These are phyloP conservation scores for Penicillium bialowiezense DNA, from an alignment of 495 filamentous ascomycete species.

Conservation along the genomic window DNA sequence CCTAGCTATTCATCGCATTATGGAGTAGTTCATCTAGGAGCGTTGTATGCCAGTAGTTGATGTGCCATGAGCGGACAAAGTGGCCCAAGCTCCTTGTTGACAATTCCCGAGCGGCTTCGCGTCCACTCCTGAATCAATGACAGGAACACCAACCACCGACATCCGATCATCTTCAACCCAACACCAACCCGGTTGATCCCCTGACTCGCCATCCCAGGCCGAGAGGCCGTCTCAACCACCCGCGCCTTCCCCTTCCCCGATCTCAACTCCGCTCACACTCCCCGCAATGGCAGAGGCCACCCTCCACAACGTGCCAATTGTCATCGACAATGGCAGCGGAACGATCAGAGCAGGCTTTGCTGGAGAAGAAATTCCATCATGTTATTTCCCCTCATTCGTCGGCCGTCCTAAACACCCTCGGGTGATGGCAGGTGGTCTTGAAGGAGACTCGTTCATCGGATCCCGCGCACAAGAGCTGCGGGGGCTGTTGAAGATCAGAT, in stretches of 20 bases:
- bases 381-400: conserved; percentile 97
- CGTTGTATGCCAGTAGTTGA: neutral
- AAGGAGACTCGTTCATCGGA: conserved; percentile 97
- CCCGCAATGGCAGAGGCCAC: conserved; percentile 70
- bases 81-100: conserved; percentile 49
- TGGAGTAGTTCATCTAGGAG: no score
- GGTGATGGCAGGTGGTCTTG: conserved; percentile 89
- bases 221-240: conserved; percentile 34
- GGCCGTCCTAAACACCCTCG: conserved; percentile 96
- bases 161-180: conserved; percentile 5
- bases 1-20: no score
- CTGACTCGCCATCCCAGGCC: conserved; percentile 28
- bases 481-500: conserved; percentile 90
- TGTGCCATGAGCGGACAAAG: conserved; percentile 12
- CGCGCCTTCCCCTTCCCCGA: conserved; percentile 23
- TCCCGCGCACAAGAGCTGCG: conserved; percentile 87
- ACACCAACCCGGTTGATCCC: conserved; percentile 1
- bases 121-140: conserved; percentile 22
- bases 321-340: conserved; percentile 97
- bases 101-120: conserved; percentile 29
- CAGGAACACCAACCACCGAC: conserved; percentile 15
- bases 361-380: conserved; percentile 92
- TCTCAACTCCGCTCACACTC: conserved; percentile 21
- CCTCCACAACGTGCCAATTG: conserved; percentile 94
- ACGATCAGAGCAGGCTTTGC: conserved; percentile 97